phyloP scores from a whole-genome alignment of 176 grass and related monocot genomes.

The Guadua angustifolia region DNA sequence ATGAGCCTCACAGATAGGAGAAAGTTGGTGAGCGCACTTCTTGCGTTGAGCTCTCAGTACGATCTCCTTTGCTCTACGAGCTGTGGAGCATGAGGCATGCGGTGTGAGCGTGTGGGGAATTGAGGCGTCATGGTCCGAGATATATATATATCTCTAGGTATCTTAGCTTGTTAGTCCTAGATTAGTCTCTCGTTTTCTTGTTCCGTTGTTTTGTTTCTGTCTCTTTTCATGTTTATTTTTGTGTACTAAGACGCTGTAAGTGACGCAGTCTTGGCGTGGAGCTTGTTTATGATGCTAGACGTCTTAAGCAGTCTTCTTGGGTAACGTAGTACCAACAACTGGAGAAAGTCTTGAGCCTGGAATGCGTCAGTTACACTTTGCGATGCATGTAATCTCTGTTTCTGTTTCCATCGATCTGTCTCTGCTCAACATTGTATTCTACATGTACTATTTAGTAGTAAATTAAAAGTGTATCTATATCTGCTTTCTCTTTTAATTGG shows the following conservation, averaged over 20 bases:
- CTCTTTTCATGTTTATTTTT: not conserved
- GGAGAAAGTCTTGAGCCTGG: constrained; percentile 44
- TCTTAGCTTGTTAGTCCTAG: constrained; percentile 20
- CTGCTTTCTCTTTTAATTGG: not conserved
- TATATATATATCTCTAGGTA: constrained; percentile 54
- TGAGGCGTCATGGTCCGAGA: constrained; percentile 83
- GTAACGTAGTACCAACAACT: constrained; percentile 13
- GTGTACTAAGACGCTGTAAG: constrained; percentile 59
- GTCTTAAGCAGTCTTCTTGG: constrained; percentile 32
- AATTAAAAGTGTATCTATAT: constrained; percentile 21
- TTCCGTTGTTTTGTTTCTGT: not conserved
- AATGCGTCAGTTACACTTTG: constrained; percentile 73
- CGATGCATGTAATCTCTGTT: constrained; percentile 45
- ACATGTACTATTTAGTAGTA: constrained; percentile 3
- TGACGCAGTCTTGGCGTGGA: constrained; percentile 63
- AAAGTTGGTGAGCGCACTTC: constrained; percentile 6
- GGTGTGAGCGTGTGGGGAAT: constrained; percentile 67
- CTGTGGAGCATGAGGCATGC: constrained; percentile 15
- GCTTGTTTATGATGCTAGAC: constrained; percentile 40
- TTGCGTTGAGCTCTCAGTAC: constrained; percentile 34
- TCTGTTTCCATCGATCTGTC: not conserved
- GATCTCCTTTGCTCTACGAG: constrained; percentile 35
- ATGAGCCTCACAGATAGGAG: constrained; percentile 33
- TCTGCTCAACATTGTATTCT: not conserved
- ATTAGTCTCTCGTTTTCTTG: not conserved